Base-by-base conservation (phyloP, 371 early-diverging fungal genomes). In the Coemansia sp. region DNA sequence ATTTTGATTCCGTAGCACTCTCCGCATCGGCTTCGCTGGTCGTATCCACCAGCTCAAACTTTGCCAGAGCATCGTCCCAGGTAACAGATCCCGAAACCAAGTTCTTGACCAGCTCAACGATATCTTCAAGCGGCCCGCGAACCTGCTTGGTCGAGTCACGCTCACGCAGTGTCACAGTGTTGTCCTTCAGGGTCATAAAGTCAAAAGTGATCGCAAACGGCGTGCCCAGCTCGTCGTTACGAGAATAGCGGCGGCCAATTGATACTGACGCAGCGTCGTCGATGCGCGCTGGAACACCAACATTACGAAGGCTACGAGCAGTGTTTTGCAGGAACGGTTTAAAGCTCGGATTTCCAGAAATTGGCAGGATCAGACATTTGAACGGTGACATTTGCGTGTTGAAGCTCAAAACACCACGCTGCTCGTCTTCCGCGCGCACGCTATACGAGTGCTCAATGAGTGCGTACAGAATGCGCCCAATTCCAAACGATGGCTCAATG, bases 401-500 rank as follows among this genome's bases (percentile, higher is more conserved):
- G 92, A 98, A 97, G 28, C 92, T 90, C 59, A 97, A 85, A 26
- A 95, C 95, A 39, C 82, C 82, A 67, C 99, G 91, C 65, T 90
- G 86, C 81, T 95, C 98, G 71, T 95, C 96, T 20, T 85, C 94
- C 59, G 92, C 93, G 68, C 99, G 93, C 16, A 86, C 85, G 87
- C 89, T 97, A 88, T 90, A 99, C 65, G 89, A 86, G 82, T 99
- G 99, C 85, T 99, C 99, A 68, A 99, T 82, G 37, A 99, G 90
- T 40, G 96, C 88, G 84, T 99, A 98, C 59, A 99, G 85, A 69
- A 99, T 99, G 78, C 99, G 96, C 65, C 99, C 99, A 70, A 99
- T 92, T 85, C 99, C 99, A 84, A 99, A 99, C 26, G 99, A 99
- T 48, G 99, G 99, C 84, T 99, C 99, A 79, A 99, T 99, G 74